Conservation (phyloP, 2,329 filamentous ascomycete species). For the Fusarium liriodendri region DNA sequence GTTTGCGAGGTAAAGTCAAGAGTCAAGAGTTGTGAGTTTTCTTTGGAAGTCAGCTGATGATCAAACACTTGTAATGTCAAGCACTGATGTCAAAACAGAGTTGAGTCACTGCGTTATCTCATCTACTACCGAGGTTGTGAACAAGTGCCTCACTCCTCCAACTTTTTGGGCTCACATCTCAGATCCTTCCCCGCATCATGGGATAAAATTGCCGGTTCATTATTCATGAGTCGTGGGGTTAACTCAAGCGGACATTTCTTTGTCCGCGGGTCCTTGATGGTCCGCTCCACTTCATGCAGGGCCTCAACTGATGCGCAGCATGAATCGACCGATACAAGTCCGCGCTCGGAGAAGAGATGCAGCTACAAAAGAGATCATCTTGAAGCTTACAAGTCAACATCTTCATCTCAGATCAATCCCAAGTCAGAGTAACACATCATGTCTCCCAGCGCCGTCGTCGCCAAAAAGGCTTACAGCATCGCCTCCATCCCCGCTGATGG, state of each 20-base stretch:
- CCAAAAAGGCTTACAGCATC: slow-evolving; percentile 59
- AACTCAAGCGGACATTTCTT: slow-evolving; percentile 15
- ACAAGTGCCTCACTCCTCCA: slow-evolving; percentile 1
- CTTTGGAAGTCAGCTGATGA: neutral
- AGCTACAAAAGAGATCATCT: slow-evolving; percentile 28
- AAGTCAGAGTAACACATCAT: slow-evolving; percentile 10
- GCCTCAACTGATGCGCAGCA: slow-evolving; percentile 6
- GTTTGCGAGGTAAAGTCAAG: neutral
- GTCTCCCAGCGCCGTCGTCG: slow-evolving; percentile 37
- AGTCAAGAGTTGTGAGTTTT: neutral
- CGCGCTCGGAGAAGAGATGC: slow-evolving; percentile 1
- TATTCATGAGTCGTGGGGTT: neutral
- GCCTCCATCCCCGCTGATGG: slow-evolving; percentile 73
- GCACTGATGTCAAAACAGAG: neutral
- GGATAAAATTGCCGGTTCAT: neutral
- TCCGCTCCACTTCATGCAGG: slow-evolving; percentile 10
- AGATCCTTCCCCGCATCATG: slow-evolving; percentile 7
- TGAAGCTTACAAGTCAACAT: neutral
- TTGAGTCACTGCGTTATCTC: neutral
- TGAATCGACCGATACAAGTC: slow-evolving; percentile 20
- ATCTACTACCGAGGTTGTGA: neutral
- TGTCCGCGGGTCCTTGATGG: slow-evolving; percentile 23
- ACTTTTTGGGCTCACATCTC: neutral
- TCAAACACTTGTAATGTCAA: neutral
- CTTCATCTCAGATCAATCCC: neutral